Evolutionary conservation across 352 stramenopile genomes (phyloP).

Genomic region (Pythium sukuiense): DNA sequence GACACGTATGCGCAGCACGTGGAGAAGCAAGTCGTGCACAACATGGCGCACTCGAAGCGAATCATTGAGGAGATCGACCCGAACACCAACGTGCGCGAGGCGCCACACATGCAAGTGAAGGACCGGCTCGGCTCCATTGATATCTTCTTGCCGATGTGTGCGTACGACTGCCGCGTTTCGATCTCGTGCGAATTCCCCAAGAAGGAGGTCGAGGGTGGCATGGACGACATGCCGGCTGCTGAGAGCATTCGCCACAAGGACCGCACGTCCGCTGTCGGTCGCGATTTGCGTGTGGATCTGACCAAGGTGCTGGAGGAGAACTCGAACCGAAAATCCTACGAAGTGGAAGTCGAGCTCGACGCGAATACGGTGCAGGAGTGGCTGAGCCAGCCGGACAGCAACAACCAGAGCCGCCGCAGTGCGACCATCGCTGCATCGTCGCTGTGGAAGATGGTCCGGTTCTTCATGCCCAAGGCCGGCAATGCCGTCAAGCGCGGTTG

Average conservation of each 20-base stretch:
- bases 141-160: conserved; percentile 85
- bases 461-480: conserved; percentile 79
- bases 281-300: conserved; percentile 78
- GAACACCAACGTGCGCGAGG: conserved; percentile 45
- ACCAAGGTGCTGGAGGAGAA: conserved; percentile 82
- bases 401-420: conserved; percentile 69
- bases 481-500: conserved; percentile 80
- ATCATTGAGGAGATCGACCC: conserved; percentile 75
- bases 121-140: conserved; percentile 80
- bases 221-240: conserved; percentile 64
- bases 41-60: conserved; percentile 72
- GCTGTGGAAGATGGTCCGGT: conserved; percentile 83
- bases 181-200: conserved; percentile 80
- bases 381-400: conserved; percentile 74
- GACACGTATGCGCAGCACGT: conserved; percentile 73
- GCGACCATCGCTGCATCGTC: conserved; percentile 63
- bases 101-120: conserved; percentile 73
- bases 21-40: conserved; percentile 82
- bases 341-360: conserved; percentile 82
- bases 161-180: conserved; percentile 83
- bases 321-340: conserved; percentile 64
- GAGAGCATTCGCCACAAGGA: conserved; percentile 78
- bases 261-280: conserved; percentile 71
- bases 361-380: conserved; percentile 68
- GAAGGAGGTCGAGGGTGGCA: conserved; percentile 52